Evolutionary conservation across 2,329 filamentous ascomycete genomes (phyloP).

Genomic region (Lizonia empirigonia): DNA sequence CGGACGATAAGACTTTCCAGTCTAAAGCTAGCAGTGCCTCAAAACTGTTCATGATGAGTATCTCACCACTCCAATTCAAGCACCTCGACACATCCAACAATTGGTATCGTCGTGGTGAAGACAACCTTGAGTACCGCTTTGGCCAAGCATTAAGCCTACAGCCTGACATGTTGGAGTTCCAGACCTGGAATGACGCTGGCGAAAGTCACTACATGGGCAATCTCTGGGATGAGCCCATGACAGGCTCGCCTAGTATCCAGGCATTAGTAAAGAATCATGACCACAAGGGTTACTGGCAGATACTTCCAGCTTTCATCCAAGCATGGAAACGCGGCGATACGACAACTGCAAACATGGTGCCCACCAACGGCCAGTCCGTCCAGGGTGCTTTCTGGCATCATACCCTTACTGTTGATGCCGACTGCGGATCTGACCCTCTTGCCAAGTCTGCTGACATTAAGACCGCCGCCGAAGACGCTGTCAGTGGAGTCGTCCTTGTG

Average conservation of each 20-base stretch:
- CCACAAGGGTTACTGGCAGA: constrained; percentile 45
- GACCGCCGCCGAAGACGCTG: constrained; percentile 15
- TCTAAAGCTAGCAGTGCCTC: constrained; percentile 31
- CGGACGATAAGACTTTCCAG: constrained; percentile 39
- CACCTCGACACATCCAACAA: constrained; percentile 38
- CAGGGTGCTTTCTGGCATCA: constrained; percentile 31
- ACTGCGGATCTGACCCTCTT: constrained; percentile 53
- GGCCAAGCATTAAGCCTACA: constrained; percentile 38
- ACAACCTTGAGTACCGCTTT: constrained; percentile 43
- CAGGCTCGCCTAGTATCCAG: constrained; percentile 24
- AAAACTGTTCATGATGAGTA: constrained; percentile 51
- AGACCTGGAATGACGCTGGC: constrained; percentile 52
- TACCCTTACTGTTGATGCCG: constrained; percentile 34
- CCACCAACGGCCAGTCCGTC: constrained; percentile 20
- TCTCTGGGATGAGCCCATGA: constrained; percentile 45
- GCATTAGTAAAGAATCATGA: constrained; percentile 40
- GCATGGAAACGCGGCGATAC: constrained; percentile 46
- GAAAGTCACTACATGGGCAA: constrained; percentile 51
- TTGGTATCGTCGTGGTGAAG: constrained; percentile 48
- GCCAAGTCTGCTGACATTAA: constrained; percentile 26
- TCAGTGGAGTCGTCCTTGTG: constrained; percentile 22
- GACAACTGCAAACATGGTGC: constrained; percentile 28
- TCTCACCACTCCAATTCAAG: constrained; percentile 50
- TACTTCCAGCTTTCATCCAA: constrained; percentile 46
- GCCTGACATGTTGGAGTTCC: constrained; percentile 49